Evolutionary conservation across 345 rosid genomes (phyloP).

Genomic region (Dipteronia dyeriana): DNA sequence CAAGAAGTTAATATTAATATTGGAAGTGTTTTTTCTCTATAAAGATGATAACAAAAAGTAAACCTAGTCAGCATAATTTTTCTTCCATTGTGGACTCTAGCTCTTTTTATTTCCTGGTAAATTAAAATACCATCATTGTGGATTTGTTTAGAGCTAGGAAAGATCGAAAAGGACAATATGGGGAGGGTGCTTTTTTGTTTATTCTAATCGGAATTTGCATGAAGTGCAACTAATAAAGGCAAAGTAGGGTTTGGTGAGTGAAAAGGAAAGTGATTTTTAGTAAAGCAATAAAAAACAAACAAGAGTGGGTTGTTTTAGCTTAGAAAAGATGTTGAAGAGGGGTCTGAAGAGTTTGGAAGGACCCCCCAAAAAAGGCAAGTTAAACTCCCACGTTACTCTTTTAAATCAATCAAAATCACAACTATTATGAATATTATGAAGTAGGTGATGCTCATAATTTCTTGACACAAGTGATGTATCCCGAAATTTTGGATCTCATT

Average conservation of each 20-base stretch:
- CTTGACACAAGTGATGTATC: too few species aligned
- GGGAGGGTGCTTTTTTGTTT: neutral
- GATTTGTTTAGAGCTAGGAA: neutral
- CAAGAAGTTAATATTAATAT: too few species aligned
- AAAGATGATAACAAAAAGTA: slow-evolving; percentile 1
- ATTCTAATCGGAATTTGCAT: neutral
- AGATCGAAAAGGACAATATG: neutral
- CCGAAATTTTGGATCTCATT: too few species aligned
- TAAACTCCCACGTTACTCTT: slow-evolving; percentile 25
- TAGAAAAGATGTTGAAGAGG: slow-evolving; percentile 20
- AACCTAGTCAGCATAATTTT: neutral
- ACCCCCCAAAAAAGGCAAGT: neutral
- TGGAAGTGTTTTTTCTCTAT: neutral
- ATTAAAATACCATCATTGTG: neutral
- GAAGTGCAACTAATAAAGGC: neutral
- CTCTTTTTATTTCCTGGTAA: neutral
- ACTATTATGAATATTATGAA: too few species aligned
- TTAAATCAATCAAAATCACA: slow-evolving; percentile 3
- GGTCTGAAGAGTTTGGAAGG: slow-evolving; percentile 2
- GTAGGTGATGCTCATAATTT: too few species aligned
- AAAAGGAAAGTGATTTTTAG: slow-evolving; percentile 33
- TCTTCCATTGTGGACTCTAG: neutral
- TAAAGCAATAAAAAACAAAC: slow-evolving; percentile 6
- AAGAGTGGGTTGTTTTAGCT: slow-evolving; percentile 14
- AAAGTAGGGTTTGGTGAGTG: slow-evolving; percentile 39